These are phyloP conservation scores for Umbelopsis sp. DNA, from an alignment of 192 early-diverging fungal genomes.

Conservation along the genomic window DNA sequence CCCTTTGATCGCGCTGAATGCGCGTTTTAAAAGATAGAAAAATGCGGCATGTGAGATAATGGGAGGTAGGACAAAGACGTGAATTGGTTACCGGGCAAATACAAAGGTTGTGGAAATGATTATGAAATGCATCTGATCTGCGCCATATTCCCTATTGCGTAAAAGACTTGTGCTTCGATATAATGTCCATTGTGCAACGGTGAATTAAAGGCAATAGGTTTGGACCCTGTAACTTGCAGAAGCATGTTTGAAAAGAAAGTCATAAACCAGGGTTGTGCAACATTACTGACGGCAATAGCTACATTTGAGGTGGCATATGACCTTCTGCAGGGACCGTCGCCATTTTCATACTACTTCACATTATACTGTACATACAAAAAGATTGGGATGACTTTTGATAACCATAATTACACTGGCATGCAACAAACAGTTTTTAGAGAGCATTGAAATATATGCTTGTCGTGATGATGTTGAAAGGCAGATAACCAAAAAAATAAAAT, in stretches of 20 bases:
- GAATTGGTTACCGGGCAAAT: background rate
- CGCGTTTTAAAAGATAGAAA: background rate
- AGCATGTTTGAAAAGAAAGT: background rate
- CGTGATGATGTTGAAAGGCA: too few species aligned
- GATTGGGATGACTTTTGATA: too few species aligned
- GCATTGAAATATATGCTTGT: too few species aligned
- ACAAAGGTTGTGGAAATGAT: slow-evolving; percentile 5
- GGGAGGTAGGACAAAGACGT: background rate
- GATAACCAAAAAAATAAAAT: too few species aligned
- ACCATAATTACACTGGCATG: too few species aligned
- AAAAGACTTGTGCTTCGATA: background rate
- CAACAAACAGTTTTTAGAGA: too few species aligned
- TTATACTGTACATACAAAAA: too few species aligned
- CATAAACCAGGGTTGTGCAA: background rate
- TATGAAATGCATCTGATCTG: background rate
- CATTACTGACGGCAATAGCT: background rate
- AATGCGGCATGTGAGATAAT: background rate
- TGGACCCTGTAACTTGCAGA: slow-evolving; percentile 9
- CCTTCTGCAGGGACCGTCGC: background rate
- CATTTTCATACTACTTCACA: too few species aligned
- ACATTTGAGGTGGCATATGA: background rate
- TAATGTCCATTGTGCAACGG: background rate
- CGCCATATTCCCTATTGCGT: slow-evolving; percentile 16
- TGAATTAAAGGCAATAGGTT: background rate
- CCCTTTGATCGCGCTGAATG: background rate